phyloP scores from a whole-genome alignment of 202 grass and related monocot genomes.

The Saccharum hybrid region DNA sequence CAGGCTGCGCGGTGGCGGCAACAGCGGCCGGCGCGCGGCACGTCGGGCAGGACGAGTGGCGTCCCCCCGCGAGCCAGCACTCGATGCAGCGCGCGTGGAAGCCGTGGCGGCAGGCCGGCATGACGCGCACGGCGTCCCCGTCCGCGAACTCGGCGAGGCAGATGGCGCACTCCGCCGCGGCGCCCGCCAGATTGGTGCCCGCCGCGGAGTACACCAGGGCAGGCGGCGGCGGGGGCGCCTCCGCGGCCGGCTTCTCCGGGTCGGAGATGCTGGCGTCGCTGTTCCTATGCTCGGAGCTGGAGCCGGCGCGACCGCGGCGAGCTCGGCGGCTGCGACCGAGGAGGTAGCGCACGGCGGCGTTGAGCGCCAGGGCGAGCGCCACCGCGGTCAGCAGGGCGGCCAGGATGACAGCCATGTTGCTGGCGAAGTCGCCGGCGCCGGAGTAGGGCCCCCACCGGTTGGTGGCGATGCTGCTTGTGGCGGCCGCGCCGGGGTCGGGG shows the following conservation, averaged over 20 bases:
- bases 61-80: constrained; percentile 56
- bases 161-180: constrained; percentile 60
- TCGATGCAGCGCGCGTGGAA: constrained; percentile 88
- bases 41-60: constrained; percentile 63
- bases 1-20: not conserved
- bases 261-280: not conserved
- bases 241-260: constrained; percentile 2
- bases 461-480: constrained; percentile 17
- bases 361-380: constrained; percentile 17
- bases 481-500: no score
- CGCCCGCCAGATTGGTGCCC: constrained; percentile 47
- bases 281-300: constrained; percentile 23
- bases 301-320: not conserved
- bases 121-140: constrained; percentile 60
- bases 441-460: constrained; percentile 65
- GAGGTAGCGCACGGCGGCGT: constrained; percentile 63
- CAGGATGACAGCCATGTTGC: constrained; percentile 90
- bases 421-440: constrained; percentile 69
- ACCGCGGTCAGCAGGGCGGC: constrained; percentile 60
- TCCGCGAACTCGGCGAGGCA: constrained; percentile 74
- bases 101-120: constrained; percentile 66
- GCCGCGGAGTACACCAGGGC: constrained; percentile 47
- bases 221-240: constrained; percentile 13
- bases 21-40: constrained; percentile 52
- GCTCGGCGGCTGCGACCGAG: constrained; percentile 33